phyloP scores from a whole-genome alignment of 2,329 filamentous ascomycete species.

The Cladobotryum protrusum region DNA sequence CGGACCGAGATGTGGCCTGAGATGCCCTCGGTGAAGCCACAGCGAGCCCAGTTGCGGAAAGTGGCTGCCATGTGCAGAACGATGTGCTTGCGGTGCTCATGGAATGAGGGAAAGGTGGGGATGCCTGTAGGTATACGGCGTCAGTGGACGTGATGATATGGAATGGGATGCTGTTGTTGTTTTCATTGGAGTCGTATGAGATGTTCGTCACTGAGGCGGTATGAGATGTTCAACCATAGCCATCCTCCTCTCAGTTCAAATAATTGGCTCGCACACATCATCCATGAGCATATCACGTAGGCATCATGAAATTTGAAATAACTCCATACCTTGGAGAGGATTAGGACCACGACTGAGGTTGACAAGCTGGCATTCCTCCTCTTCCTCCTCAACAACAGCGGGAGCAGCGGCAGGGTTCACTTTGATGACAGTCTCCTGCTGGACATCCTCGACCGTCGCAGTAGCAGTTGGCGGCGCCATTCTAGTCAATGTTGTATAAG shows the following conservation, averaged over 20 bases:
- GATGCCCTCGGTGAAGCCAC: slow-evolving; percentile 25
- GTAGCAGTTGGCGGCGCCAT: slow-evolving; percentile 15
- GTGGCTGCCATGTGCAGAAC: slow-evolving; percentile 59
- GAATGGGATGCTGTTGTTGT: background rate
- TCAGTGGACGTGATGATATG: background rate
- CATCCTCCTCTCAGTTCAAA: too few relatives aligned
- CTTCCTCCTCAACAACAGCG: background rate
- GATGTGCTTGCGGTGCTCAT: slow-evolving; percentile 53
- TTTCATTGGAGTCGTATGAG: background rate
- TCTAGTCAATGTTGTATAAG: background rate
- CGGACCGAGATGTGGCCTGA: slow-evolving; percentile 58
- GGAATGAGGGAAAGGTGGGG: slow-evolving; percentile 34
- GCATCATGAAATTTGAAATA: background rate
- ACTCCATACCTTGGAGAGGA: slow-evolving; percentile 16
- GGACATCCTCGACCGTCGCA: slow-evolving; percentile 1
- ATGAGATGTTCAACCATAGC: too few relatives aligned
- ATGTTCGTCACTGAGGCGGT: background rate
- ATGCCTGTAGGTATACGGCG: slow-evolving; percentile 27
- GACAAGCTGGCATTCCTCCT: slow-evolving; percentile 12
- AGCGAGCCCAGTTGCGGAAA: slow-evolving; percentile 35
- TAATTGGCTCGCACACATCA: background rate
- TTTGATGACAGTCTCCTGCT: slow-evolving; percentile 4
- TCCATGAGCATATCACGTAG: background rate
- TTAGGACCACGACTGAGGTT: slow-evolving; percentile 20
- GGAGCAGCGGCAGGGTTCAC: slow-evolving; percentile 1